Evolutionary conservation across 116 monocot genomes (phyloP).

Genomic region (Dioscorea cayenensis): DNA sequence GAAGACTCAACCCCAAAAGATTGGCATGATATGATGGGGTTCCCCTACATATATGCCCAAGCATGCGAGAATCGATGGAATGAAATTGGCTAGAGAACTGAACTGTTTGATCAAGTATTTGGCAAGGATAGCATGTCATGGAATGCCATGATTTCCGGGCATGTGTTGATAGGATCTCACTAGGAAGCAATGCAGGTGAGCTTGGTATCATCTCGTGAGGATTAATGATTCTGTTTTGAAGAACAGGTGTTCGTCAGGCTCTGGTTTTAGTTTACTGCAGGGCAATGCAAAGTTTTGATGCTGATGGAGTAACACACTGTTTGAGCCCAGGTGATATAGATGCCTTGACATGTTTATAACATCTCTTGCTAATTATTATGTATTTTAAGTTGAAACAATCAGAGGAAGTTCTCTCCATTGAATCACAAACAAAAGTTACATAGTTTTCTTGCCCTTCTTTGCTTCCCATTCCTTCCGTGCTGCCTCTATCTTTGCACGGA

Average conservation of each 20-base stretch:
- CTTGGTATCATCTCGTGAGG: not conserved
- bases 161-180: not conserved
- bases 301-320: constrained; percentile 18
- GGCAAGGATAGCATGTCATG: not conserved
- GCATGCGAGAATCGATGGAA: not conserved
- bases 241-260: not conserved
- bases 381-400: not conserved
- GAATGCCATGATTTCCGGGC: not conserved
- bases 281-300: constrained; percentile 16
- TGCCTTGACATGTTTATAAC: not conserved
- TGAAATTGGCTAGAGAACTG: not conserved
- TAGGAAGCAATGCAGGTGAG: not conserved
- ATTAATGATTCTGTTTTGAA: not conserved
- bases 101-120: not conserved
- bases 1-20: too few species aligned
- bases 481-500: constrained; percentile 47
- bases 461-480: constrained; percentile 50
- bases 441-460: constrained; percentile 45
- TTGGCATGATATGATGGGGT: too few species aligned
- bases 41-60: too few species aligned
- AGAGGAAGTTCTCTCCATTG: not conserved
- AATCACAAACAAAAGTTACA: constrained; percentile 11
- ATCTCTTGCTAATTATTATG: not conserved
- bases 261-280: not conserved
- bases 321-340: not conserved